These are phyloP conservation scores for Chimonanthus praecox DNA, from an alignment of 164 flowering plant species.

Conservation along the genomic window DNA sequence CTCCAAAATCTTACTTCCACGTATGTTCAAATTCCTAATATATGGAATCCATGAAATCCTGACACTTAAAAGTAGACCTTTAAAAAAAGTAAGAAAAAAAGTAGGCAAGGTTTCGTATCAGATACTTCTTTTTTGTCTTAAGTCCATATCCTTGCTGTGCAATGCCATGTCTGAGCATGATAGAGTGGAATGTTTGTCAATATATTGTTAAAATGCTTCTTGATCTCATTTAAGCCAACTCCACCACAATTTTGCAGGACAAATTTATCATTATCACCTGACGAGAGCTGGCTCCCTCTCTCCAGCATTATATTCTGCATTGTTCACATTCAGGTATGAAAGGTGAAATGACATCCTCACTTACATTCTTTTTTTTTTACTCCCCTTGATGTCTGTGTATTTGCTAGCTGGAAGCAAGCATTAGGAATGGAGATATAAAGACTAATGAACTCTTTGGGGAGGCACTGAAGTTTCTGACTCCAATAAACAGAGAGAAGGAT, in stretches of 20 bases:
- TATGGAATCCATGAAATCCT: no score
- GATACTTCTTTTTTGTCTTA: no score
- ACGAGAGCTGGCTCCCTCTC: constrained; percentile 92
- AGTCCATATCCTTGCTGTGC: no score
- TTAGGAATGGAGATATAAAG: constrained; percentile 69
- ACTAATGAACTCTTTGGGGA: constrained; percentile 49
- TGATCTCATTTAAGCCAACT: neutral
- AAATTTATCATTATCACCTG: constrained; percentile 79
- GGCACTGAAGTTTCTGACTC: constrained; percentile 26
- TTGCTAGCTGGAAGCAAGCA: constrained; percentile 82
- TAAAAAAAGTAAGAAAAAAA: no score
- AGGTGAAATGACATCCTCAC: no score
- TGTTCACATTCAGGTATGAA: constrained; percentile 70
- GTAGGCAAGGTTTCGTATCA: no score
- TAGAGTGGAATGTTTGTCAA: no score
- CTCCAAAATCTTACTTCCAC: no score
- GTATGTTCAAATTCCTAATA: no score
- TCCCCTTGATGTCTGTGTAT: neutral
- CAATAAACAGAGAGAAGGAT: constrained; percentile 29
- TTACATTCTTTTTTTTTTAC: neutral
- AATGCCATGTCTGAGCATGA: no score
- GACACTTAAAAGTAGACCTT: no score
- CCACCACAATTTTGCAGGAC: constrained; percentile 38
- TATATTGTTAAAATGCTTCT: neutral
- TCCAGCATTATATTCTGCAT: constrained; percentile 85